Evolutionary conservation across 225 moss, liverwort and hornwort species (phyloP).

Genomic region (Asterella californica): DNA sequence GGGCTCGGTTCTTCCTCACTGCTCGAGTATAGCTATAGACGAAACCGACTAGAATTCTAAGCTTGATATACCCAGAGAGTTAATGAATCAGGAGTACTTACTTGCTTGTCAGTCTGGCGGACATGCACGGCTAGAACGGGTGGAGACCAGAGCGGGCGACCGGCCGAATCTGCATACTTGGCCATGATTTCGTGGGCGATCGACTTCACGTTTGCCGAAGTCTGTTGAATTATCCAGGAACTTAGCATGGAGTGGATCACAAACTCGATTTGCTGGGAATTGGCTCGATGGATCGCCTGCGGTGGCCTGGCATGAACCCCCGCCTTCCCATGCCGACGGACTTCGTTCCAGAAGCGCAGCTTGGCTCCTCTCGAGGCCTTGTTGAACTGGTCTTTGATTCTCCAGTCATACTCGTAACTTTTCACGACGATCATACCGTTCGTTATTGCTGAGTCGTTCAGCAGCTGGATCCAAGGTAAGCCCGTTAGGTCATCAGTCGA

Average conservation of each 20-base stretch:
- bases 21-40: too few relatives aligned
- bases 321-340: background rate
- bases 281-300: background rate
- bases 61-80: background rate
- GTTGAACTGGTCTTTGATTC: background rate
- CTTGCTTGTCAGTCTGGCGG: slow-evolving; percentile 36
- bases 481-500: slow-evolving; percentile 6
- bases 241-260: slow-evolving; percentile 17
- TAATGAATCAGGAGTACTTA: background rate
- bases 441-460: slow-evolving; percentile 1
- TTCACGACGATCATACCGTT: slow-evolving; percentile 17
- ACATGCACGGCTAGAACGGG: slow-evolving; percentile 39
- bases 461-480: slow-evolving; percentile 27
- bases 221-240: slow-evolving; percentile 32
- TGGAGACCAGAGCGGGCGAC: slow-evolving; percentile 29
- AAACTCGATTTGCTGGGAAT: background rate
- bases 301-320: background rate
- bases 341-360: background rate
- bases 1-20: too few relatives aligned
- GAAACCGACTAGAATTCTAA: too few relatives aligned
- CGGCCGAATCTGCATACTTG: slow-evolving; percentile 12
- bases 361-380: background rate
- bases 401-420: background rate
- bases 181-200: slow-evolving; percentile 36
- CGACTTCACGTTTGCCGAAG: slow-evolving; percentile 13